Conservation (phyloP, 257 asterid genomes). For the Galeopsis tetrahit region DNA sequence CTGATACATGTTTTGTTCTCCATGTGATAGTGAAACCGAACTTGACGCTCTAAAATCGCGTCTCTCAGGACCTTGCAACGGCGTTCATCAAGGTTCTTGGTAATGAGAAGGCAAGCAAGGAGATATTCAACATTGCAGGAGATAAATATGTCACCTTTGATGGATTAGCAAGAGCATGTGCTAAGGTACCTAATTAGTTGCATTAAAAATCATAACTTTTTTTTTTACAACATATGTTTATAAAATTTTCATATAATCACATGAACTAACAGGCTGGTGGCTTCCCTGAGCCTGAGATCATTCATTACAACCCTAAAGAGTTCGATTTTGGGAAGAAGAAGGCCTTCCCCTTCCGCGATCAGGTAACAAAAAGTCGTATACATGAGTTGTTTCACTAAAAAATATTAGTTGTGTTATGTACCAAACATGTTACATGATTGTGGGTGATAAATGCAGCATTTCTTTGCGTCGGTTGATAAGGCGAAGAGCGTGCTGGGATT, state of each 20-base stretch:
- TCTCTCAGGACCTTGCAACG: slow-evolving; percentile 77
- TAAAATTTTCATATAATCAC: not conserved
- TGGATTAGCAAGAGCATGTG: slow-evolving; percentile 95
- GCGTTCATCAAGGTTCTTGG: slow-evolving; percentile 91
- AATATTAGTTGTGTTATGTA: not conserved
- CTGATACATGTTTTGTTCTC: not conserved
- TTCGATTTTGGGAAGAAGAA: slow-evolving; percentile 98
- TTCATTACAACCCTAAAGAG: slow-evolving; percentile 96
- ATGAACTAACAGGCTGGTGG: slow-evolving; percentile 75
- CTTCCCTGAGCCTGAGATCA: slow-evolving; percentile 94
- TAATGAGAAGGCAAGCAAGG: slow-evolving; percentile 85
- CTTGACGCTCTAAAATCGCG: not conserved
- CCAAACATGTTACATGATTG: not conserved
- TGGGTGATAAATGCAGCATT: slow-evolving; percentile 60
- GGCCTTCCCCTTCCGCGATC: slow-evolving; percentile 92
- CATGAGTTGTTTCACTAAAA: not conserved
- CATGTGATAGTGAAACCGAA: not conserved
- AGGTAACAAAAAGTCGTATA: slow-evolving; percentile 52
- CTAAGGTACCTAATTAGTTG: slow-evolving; percentile 59
- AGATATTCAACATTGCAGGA: slow-evolving; percentile 93
- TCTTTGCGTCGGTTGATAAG: slow-evolving; percentile 89
- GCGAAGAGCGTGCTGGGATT: slow-evolving; percentile 84
- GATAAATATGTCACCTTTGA: slow-evolving; percentile 92
- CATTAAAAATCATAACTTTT: no score
- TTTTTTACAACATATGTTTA: no score